Conservation (phyloP, 257 asterid species). For the Agastache rugosa region DNA sequence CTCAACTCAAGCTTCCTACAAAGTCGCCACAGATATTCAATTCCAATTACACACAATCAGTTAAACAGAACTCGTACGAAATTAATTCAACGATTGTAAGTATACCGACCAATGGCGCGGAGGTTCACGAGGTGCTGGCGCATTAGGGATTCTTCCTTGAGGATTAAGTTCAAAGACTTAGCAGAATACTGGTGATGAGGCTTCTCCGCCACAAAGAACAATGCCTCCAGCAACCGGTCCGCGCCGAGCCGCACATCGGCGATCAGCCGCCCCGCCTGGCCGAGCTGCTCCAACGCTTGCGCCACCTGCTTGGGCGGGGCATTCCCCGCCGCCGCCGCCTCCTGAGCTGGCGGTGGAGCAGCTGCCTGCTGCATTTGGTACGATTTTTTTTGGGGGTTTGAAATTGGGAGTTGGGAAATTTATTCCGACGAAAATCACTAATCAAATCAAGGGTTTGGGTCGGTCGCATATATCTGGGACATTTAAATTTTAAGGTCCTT, state of each 20-base stretch:
- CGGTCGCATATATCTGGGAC: background rate
- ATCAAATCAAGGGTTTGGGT: constrained; percentile 1
- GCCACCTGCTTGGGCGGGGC: constrained; percentile 99
- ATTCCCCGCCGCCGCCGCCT: constrained; percentile 54
- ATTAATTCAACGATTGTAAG: constrained; percentile 4
- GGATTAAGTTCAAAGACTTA: constrained; percentile 65
- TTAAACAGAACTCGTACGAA: background rate
- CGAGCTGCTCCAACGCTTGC: constrained; percentile 86
- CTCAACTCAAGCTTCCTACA: background rate
- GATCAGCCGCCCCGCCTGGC: constrained; percentile 86
- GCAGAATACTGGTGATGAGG: constrained; percentile 70
- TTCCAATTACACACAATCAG: constrained; percentile 17
- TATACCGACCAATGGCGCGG: constrained; percentile 67
- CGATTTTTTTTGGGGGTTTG: constrained; percentile 14
- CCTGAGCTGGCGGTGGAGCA: constrained; percentile 43
- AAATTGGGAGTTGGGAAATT: background rate
- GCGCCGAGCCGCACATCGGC: constrained; percentile 94
- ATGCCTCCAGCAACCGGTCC: constrained; percentile 85
- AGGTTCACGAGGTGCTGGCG: constrained; percentile 80
- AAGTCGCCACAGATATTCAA: constrained; percentile 5
- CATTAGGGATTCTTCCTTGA: constrained; percentile 77
- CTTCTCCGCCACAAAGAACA: constrained; percentile 65
- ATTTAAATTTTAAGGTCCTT: background rate
- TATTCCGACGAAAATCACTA: background rate
- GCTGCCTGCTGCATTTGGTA: constrained; percentile 58